phyloP scores from a whole-genome alignment of 495 filamentous ascomycete genomes.

The Aspergillus cristatus region DNA sequence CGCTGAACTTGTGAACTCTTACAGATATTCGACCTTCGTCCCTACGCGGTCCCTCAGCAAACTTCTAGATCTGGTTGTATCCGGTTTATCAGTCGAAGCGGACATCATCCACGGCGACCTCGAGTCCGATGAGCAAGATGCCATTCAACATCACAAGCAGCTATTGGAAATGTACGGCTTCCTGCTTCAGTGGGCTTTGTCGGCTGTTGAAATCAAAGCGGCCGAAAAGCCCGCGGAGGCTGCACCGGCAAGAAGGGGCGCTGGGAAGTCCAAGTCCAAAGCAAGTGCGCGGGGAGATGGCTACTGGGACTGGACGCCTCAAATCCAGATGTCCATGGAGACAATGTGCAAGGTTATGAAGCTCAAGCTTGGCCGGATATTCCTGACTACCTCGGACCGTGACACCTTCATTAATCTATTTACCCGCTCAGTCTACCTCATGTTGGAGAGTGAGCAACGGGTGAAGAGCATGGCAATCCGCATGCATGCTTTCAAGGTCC shows the following conservation, averaged over 20 bases:
- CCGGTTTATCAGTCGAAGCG: conserved; percentile 86
- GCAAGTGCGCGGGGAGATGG: conserved; percentile 55
- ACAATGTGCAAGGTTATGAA: conserved; percentile 94
- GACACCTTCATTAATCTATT: conserved; percentile 91
- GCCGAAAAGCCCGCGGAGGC: conserved; percentile 73
- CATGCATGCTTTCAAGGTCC: conserved; percentile 95
- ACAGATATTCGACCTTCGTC: conserved; percentile 74
- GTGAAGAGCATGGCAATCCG: conserved; percentile 84
- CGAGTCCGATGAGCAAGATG: conserved; percentile 84
- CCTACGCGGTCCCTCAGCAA: conserved; percentile 80
- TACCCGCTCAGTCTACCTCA: conserved; percentile 85
- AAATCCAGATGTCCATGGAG: conserved; percentile 81
- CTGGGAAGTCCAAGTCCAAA: conserved; percentile 71
- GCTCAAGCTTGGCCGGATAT: conserved; percentile 83
- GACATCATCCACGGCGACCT: conserved; percentile 79
- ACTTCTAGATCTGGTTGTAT: conserved; percentile 85
- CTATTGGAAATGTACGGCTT: conserved; percentile 93
- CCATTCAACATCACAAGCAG: conserved; percentile 74
- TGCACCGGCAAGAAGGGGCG: conserved; percentile 58
- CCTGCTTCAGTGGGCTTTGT: conserved; percentile 87
- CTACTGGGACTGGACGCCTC: conserved; percentile 78
- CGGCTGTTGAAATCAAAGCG: conserved; percentile 85
- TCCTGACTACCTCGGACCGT: conserved; percentile 91
- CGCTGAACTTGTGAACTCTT: conserved; percentile 54
- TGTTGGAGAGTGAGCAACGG: conserved; percentile 88